phyloP scores from a whole-genome alignment of 495 filamentous ascomycete genomes.

The Penicillium argentinense region DNA sequence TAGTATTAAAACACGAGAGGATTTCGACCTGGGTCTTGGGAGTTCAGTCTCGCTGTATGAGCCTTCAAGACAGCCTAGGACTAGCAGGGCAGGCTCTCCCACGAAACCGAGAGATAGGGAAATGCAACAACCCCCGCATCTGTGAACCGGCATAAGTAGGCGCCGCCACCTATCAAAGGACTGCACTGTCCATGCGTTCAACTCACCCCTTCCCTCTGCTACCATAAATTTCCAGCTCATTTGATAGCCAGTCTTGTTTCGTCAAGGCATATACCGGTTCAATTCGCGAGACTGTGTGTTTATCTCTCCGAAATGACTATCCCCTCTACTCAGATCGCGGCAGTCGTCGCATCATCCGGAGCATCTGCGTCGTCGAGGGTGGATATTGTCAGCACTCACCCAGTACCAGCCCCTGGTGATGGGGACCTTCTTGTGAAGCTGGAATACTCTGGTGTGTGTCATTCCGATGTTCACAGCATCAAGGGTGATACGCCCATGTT shows the following conservation, averaged over 20 bases:
- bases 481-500: constrained; percentile 47
- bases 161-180: not conserved
- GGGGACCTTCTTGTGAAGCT: constrained; percentile 43
- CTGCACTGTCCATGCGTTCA: not conserved
- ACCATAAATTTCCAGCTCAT: not conserved
- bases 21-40: too few relatives aligned
- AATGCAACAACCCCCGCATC: constrained; percentile 20
- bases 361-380: constrained; percentile 23
- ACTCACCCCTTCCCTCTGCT: not conserved
- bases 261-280: not conserved
- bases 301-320: constrained; percentile 22
- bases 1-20: not conserved
- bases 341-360: constrained; percentile 30
- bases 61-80: too few relatives aligned
- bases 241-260: not conserved
- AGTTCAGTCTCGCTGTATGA: too few relatives aligned
- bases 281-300: too few relatives aligned
- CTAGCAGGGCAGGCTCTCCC: too few relatives aligned
- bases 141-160: constrained; percentile 2
- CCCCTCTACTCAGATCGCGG: constrained; percentile 37
- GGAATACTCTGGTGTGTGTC: constrained; percentile 44
- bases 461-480: constrained; percentile 46
- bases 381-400: constrained; percentile 28
- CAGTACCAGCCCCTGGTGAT: constrained; percentile 32
- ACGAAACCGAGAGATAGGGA: constrained; percentile 9